Base-by-base conservation (phyloP, 257 asterid species). In the Apocynum venetum region DNA sequence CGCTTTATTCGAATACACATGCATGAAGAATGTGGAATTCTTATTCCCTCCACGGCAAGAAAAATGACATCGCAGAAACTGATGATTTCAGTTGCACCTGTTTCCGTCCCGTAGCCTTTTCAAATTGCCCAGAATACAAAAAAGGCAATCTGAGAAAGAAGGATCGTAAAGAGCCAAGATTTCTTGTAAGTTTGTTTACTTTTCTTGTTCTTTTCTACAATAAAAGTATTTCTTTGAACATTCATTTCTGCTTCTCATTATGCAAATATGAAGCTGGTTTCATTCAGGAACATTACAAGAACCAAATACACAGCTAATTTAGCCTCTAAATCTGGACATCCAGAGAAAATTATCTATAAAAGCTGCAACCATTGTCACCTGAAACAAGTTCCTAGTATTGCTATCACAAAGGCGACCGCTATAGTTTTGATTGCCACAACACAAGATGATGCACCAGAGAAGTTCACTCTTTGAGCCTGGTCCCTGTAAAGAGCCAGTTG, bases 381-480 rank as follows among this genome's bases (percentile, higher is more conserved):
- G 71, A 76, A 56, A 76, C 40, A 53, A 19, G 66, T 72, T 76
- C 82, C 82, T 19, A 83, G 48, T 36, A 85, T 61, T 67, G 86
- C 75, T 67, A 80, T 48, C 47, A 77, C 1, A 71, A 86, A 56
- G 9, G 81, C 86, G 79, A 79, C 57, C 59, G 87, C 76, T 76
- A 89, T 61, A 44, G 67, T 55, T 48, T 72, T 55, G 31, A 80
- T 31, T 72, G 47, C 75, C 75, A 76, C 83, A 60, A 71, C 61
- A 60, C 71, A 72, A 20, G 87, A 82, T 57, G 91, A 75, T 8
- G 97, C 96, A 10, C 86, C 83, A 4, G 97, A 92, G 83, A 90
- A 94, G 53, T 85, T 80, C 70, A 88, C 88, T 77, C 93, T 84
- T 75, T 74, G 90, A 64, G 93, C 89, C 77, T 90, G 97, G 71